Evolutionary conservation across 2,329 filamentous ascomycete species (phyloP).

Genomic region (Exophiala dermatitidis): DNA sequence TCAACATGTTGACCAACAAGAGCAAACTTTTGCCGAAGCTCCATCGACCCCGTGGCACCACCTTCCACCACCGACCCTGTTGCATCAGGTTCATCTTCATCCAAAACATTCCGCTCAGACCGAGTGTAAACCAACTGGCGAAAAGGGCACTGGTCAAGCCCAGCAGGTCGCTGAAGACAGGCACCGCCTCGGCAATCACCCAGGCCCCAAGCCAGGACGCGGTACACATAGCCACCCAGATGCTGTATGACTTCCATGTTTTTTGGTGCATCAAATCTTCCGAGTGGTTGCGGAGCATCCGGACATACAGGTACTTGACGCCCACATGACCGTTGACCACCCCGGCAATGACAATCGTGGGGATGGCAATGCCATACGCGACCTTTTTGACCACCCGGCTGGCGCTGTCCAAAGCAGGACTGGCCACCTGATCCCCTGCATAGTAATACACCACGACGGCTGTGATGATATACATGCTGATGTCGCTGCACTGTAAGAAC

Average conservation of each 20-base stretch:
- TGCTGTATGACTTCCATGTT: constrained; percentile 46
- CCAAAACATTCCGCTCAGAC: constrained; percentile 33
- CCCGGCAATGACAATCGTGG: constrained; percentile 64
- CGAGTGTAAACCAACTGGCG: constrained; percentile 59
- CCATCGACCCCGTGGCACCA: constrained; percentile 7
- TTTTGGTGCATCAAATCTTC: constrained; percentile 50
- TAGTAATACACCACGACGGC: constrained; percentile 63
- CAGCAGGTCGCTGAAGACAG: constrained; percentile 60
- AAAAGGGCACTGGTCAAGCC: constrained; percentile 58
- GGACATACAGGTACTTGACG: constrained; percentile 58
- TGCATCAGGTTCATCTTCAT: constrained; percentile 34
- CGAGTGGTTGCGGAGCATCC: constrained; percentile 45
- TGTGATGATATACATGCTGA: constrained; percentile 57
- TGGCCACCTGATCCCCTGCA: constrained; percentile 54
- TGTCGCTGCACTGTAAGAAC: constrained; percentile 54
- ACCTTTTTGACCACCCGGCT: constrained; percentile 52
- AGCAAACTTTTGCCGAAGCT: constrained; percentile 6
- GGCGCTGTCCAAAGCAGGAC: constrained; percentile 61
- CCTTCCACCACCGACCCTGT: constrained; percentile 9
- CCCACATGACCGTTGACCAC: constrained; percentile 64
- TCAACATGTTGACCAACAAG: constrained; percentile 16
- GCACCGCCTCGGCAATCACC: constrained; percentile 62
- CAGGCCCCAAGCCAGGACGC: constrained; percentile 55
- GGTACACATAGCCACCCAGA: constrained; percentile 54
- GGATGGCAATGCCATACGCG: constrained; percentile 61